Evolutionary conservation across 148 eudicot genomes (phyloP).

Genomic region (Rhododendron ovatum): DNA sequence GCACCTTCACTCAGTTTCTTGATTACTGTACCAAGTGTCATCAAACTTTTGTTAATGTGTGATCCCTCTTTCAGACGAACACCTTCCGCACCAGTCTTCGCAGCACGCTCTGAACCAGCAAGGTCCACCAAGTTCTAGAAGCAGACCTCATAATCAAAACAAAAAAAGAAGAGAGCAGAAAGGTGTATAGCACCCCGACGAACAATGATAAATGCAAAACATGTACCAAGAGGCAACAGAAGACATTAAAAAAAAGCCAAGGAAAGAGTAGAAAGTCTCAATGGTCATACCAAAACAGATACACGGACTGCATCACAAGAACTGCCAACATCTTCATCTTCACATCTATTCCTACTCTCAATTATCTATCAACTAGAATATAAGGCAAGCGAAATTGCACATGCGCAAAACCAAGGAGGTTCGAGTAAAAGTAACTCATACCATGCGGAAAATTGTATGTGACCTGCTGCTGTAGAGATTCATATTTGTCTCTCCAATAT

Average conservation of each 20-base stretch:
- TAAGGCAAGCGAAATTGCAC: neutral
- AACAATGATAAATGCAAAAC: neutral
- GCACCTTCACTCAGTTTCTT: constrained; percentile 97
- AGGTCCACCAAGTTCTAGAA: constrained; percentile 92
- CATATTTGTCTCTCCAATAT: constrained; percentile 98
- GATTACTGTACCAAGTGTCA: constrained; percentile 97
- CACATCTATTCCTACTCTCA: constrained; percentile 88
- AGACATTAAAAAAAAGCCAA: neutral
- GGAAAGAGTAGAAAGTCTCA: constrained; percentile 4
- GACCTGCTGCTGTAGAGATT: constrained; percentile 91
- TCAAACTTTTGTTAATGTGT: constrained; percentile 93
- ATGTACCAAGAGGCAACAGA: neutral
- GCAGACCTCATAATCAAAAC: constrained; percentile 3
- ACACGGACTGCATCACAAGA: constrained; percentile 98
- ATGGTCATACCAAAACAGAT: constrained; percentile 69
- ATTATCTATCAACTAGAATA: constrained; percentile 55
- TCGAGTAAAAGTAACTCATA: constrained; percentile 19
- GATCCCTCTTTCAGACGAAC: constrained; percentile 98
- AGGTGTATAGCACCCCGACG: neutral
- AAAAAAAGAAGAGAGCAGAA: neutral
- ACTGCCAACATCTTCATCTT: constrained; percentile 52
- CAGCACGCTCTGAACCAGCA: constrained; percentile 99
- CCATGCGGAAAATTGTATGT: constrained; percentile 98
- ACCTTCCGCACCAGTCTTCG: constrained; percentile 99
- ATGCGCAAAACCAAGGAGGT: constrained; percentile 5